Percentiles rank a stretch among this genome's conserved stretches.
Conservation (phyloP, 305 asterid genomes). For the Plantago rigida region DNA sequence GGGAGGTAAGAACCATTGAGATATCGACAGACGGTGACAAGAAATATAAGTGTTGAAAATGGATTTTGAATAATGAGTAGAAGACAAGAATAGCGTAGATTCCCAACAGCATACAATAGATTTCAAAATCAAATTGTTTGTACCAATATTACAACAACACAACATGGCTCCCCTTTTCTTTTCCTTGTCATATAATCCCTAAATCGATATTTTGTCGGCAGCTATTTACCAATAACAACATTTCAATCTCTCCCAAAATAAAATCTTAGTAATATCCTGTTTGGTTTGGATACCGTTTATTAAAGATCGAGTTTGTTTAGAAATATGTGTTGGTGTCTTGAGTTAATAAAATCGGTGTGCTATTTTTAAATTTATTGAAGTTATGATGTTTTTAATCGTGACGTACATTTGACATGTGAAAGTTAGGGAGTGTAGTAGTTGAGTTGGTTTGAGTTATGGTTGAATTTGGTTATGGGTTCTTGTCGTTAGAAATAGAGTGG, state of each 20-base stretch:
- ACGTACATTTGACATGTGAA: background rate
- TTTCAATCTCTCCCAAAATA: background rate
- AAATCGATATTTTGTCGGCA: constrained; percentile 29
- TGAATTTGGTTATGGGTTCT: too few relatives aligned
- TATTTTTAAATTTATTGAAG: too few relatives aligned
- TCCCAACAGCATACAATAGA: constrained; percentile 38
- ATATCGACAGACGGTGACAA: constrained; percentile 5
- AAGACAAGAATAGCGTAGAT: constrained; percentile 31
- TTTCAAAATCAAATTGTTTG: constrained; percentile 39
- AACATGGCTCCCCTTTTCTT: background rate
- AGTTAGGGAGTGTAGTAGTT: too few relatives aligned
- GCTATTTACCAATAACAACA: constrained; percentile 1
- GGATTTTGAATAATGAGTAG: constrained; percentile 27
- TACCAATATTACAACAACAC: constrained; percentile 6
- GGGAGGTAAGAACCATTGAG: constrained; percentile 8
- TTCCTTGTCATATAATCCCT: constrained; percentile 26
- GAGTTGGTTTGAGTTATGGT: too few relatives aligned
- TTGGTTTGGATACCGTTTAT: too few relatives aligned
- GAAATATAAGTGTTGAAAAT: constrained; percentile 7
- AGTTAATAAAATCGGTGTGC: too few relatives aligned
- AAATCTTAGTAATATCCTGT: too few relatives aligned
- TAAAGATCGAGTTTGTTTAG: too few relatives aligned
- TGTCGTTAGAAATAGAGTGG: too few relatives aligned
- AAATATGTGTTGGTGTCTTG: too few relatives aligned
- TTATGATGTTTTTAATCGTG: too few relatives aligned